These are phyloP conservation scores for Aspergillus japonicus DNA, from an alignment of 2,329 filamentous ascomycete species.

Conservation along the genomic window DNA sequence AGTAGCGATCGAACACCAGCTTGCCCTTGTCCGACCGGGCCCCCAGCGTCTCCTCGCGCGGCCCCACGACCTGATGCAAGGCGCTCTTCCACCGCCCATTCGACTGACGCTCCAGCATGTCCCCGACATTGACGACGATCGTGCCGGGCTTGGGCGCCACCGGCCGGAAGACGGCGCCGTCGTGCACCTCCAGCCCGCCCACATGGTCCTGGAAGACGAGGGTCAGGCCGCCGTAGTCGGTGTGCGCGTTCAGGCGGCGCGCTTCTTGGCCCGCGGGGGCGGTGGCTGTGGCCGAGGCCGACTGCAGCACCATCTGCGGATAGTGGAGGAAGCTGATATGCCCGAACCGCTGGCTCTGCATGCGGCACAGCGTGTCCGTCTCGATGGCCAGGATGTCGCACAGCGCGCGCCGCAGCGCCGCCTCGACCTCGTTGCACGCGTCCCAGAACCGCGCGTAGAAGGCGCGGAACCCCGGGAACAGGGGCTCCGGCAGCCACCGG, in stretches of 20 bases:
- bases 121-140: not conserved
- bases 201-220: conserved; percentile 2
- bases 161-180: not conserved
- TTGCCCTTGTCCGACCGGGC: not conserved
- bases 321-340: too few relatives aligned
- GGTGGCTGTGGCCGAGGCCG: too few relatives aligned
- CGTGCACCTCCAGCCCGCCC: conserved; percentile 3
- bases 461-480: too few relatives aligned
- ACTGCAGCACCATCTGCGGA: too few relatives aligned
- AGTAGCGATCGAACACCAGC: not conserved
- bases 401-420: too few relatives aligned
- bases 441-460: too few relatives aligned
- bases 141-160: not conserved
- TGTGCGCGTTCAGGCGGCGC: conserved; percentile 1
- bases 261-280: too few relatives aligned
- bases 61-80: conserved; percentile 2
- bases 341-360: too few relatives aligned
- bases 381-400: too few relatives aligned
- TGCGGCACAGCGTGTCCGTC: too few relatives aligned
- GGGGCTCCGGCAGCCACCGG: too few relatives aligned
- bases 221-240: not conserved
- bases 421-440: too few relatives aligned
- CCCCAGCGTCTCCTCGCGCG: not conserved
- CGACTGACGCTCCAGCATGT: not conserved
- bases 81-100: conserved; percentile 5